phyloP scores from a whole-genome alignment of 495 filamentous ascomycete species.

The Aspergillus baeticus region DNA sequence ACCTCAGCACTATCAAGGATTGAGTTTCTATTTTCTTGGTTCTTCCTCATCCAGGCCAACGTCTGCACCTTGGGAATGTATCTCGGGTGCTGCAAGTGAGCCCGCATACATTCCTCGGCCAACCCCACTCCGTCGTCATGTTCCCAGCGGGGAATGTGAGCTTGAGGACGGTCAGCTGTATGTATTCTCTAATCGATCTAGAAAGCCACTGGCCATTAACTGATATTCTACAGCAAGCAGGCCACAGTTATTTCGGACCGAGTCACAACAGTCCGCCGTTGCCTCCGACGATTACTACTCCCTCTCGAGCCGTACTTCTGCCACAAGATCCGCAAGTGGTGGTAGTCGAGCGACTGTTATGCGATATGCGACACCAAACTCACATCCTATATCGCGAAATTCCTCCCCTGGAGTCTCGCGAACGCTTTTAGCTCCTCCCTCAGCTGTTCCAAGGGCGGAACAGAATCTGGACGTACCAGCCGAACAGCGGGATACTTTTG shows the following conservation, averaged over 20 bases:
- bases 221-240: conserved; percentile 39
- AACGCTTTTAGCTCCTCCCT: conserved; percentile 24
- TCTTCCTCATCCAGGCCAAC: conserved; percentile 4
- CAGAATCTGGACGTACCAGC: conserved; percentile 18
- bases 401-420: conserved; percentile 31
- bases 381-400: conserved; percentile 35
- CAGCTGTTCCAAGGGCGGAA: conserved; percentile 19
- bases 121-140: conserved; percentile 29
- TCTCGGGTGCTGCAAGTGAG: conserved; percentile 23
- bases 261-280: conserved; percentile 59
- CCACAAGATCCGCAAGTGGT: conserved; percentile 39
- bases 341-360: conserved; percentile 48
- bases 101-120: conserved; percentile 23
- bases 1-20: conserved; percentile 1
- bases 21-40: conserved; percentile 2
- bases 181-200: conserved; percentile 13
- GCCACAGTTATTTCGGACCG: conserved; percentile 52
- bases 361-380: conserved; percentile 51
- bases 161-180: conserved; percentile 38
- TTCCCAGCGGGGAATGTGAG: conserved; percentile 31
- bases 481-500: conserved; percentile 21
- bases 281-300: conserved; percentile 71
- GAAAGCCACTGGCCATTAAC: background rate
- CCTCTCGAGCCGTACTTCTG: conserved; percentile 52
- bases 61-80: conserved; percentile 20